A percentile compares a stretch with the other conserved stretches of the same genome.
These are phyloP conservation scores for Kwoniella shandongensis DNA, from an alignment of 768 basidiomycete genomes.

Conservation along the genomic window DNA sequence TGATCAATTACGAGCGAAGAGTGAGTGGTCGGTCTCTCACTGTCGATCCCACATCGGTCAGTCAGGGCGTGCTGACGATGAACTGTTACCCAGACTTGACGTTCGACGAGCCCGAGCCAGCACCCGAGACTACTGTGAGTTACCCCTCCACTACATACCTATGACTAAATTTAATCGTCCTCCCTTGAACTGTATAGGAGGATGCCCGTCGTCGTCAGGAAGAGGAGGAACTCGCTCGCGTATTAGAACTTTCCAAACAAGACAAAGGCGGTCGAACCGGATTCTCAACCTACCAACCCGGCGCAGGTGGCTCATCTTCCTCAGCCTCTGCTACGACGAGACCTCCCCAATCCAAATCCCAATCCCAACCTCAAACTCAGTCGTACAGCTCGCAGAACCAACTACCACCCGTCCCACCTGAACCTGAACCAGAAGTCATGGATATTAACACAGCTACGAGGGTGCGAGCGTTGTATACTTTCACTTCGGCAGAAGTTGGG, in stretches of 20 bases:
- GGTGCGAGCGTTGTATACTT: slow-evolving; percentile 83
- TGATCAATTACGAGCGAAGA: slow-evolving; percentile 74
- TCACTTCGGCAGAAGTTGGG: slow-evolving; percentile 80
- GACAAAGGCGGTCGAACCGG: slow-evolving; percentile 75
- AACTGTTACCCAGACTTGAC: slow-evolving; percentile 22
- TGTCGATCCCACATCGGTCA: background rate
- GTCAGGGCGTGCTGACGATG: too few relatives aligned
- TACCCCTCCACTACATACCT: background rate
- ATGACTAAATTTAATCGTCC: slow-evolving; percentile 7
- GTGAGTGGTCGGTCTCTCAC: slow-evolving; percentile 56
- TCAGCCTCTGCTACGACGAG: slow-evolving; percentile 4
- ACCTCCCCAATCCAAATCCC: background rate
- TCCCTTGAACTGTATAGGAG: slow-evolving; percentile 54
- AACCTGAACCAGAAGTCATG: slow-evolving; percentile 45
- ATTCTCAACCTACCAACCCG: slow-evolving; percentile 20
- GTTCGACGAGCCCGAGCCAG: slow-evolving; percentile 44
- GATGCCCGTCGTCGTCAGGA: slow-evolving; percentile 79
- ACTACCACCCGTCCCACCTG: slow-evolving; percentile 13
- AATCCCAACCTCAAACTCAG: slow-evolving; percentile 16
- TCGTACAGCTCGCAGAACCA: slow-evolving; percentile 9
- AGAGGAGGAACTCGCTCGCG: slow-evolving; percentile 92
- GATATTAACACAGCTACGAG: slow-evolving; percentile 65
- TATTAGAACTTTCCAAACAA: slow-evolving; percentile 85
- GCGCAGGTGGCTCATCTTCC: slow-evolving; percentile 25
- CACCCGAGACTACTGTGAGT: slow-evolving; percentile 36